phyloP scores from a whole-genome alignment of 306 rosid species.

The Rosa lucieae region DNA sequence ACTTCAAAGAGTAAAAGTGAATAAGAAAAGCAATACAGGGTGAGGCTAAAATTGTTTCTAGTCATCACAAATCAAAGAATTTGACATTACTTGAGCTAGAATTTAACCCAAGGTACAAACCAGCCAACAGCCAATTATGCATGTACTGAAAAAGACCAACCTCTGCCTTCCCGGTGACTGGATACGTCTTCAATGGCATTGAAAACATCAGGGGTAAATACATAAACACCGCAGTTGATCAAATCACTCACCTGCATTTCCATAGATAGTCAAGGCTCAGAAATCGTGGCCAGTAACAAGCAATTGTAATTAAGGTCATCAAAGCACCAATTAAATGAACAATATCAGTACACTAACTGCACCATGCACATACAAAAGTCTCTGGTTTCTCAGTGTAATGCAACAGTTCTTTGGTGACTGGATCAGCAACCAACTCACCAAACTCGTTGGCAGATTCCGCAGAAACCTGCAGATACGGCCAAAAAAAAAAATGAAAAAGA shows the following conservation, averaged over 20 bases:
- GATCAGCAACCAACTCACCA: conserved; percentile 98
- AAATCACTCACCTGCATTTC: conserved; percentile 72
- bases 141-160: conserved; percentile 38
- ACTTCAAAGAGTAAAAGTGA: background rate
- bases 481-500: conserved; percentile 1
- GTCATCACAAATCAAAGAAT: background rate
- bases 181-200: conserved; percentile 62
- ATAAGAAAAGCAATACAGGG: background rate
- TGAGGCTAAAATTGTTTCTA: background rate
- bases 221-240: conserved; percentile 84
- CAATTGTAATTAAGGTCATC: background rate
- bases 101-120: conserved; percentile 1
- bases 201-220: conserved; percentile 75
- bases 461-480: conserved; percentile 64
- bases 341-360: background rate
- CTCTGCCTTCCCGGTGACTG: conserved; percentile 71
- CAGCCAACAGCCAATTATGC: conserved; percentile 1
- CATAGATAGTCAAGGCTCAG: conserved; percentile 20
- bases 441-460: conserved; percentile 84
- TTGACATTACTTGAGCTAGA: background rate
- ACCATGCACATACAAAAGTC: conserved; percentile 43
- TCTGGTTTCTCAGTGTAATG: conserved; percentile 98
- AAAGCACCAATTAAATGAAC: conserved; percentile 8
- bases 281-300: conserved; percentile 19
- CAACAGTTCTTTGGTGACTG: conserved; percentile 75